phyloP scores from a whole-genome alignment of 345 rosid species.

The Moringa oleifera region DNA sequence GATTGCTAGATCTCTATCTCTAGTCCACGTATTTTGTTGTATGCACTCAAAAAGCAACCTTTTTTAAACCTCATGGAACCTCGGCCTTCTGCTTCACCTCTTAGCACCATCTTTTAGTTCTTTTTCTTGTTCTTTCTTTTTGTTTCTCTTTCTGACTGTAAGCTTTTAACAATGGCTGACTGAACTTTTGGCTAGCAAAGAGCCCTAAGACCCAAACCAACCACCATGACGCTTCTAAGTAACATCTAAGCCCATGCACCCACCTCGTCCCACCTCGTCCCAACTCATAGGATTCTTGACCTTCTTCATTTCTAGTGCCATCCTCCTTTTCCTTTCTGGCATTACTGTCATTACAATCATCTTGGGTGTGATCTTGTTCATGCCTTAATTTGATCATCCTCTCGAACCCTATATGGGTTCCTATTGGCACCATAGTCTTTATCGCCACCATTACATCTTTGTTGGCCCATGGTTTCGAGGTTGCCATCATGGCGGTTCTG shows the following conservation, averaged over 20 bases:
- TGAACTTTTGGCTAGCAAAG: slow-evolving; percentile 17
- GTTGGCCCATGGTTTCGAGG: slow-evolving; percentile 43
- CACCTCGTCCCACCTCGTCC: slow-evolving; percentile 45
- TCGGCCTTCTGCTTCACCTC: background rate
- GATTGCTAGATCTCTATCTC: too few species aligned
- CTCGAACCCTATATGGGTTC: slow-evolving; percentile 77
- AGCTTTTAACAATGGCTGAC: slow-evolving; percentile 4
- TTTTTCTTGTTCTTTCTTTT: too few species aligned
- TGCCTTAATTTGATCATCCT: slow-evolving; percentile 61
- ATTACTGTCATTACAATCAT: slow-evolving; percentile 38
- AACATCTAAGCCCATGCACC: slow-evolving; percentile 47
- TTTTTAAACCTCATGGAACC: too few species aligned
- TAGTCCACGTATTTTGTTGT: too few species aligned
- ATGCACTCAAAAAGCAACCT: too few species aligned
- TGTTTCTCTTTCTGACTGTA: too few species aligned
- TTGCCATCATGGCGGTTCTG: slow-evolving; percentile 33
- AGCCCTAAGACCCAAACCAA: slow-evolving; percentile 16
- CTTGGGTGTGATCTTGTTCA: slow-evolving; percentile 43
- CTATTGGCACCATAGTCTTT: slow-evolving; percentile 34
- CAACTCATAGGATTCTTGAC: slow-evolving; percentile 53
- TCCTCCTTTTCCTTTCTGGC: slow-evolving; percentile 69
- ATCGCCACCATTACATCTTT: slow-evolving; percentile 32
- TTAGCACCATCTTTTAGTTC: slow-evolving; percentile 3
- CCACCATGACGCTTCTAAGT: slow-evolving; percentile 32
- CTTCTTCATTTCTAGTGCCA: slow-evolving; percentile 47